These are phyloP conservation scores for Pythium aristosporum DNA, from an alignment of 352 stramenopile genomes.

Conservation along the genomic window DNA sequence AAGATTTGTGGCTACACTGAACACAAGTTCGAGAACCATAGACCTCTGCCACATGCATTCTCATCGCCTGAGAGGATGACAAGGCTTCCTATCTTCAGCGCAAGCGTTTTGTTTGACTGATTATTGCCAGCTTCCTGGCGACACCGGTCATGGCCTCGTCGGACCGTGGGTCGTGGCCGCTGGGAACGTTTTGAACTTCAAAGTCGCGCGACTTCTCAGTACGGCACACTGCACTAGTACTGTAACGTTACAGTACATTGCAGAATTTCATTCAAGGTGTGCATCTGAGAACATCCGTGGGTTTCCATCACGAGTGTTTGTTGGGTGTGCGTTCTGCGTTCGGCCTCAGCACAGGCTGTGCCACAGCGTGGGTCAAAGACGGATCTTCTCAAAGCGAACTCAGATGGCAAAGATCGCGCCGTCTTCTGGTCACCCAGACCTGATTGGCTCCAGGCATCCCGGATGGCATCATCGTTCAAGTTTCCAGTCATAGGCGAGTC, in stretches of 20 bases:
- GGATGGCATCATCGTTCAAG: neutral
- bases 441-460: neutral
- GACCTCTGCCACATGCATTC: no score
- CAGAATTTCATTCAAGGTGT: neutral
- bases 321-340: no score
- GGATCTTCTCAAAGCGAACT: neutral
- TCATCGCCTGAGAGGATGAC: no score
- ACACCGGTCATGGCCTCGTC: no score
- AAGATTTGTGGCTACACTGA: neutral
- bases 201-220: no score
- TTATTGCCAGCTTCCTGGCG: no score
- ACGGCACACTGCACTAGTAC: neutral
- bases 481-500: neutral
- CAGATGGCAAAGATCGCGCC: constrained; percentile 2
- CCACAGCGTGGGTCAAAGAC: neutral
- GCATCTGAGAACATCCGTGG: neutral
- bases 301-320: neutral
- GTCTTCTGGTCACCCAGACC: neutral
- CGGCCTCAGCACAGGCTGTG: neutral
- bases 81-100: no score
- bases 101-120: no score
- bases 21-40: no score
- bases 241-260: neutral
- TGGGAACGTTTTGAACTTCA: no score
- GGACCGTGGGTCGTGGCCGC: no score